Evolutionary conservation across 495 filamentous ascomycete genomes (phyloP).

Genomic region (Mycothermus thermophilus): DNA sequence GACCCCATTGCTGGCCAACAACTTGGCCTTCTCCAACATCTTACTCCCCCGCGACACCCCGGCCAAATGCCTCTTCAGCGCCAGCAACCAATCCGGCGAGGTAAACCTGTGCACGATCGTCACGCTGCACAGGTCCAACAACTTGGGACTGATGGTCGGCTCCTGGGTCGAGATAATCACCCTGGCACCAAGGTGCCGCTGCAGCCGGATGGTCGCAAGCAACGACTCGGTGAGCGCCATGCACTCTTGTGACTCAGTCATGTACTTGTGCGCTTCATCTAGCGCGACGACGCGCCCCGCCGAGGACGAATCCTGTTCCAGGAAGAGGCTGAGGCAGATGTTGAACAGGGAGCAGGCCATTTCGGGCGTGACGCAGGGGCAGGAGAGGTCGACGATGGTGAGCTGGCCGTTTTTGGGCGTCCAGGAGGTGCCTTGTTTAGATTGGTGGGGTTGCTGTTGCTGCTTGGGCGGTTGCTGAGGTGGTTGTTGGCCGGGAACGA

Average conservation of each 20-base stretch:
- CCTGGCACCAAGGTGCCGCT: slow-evolving; percentile 53
- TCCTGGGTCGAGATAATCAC: slow-evolving; percentile 68
- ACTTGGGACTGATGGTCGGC: slow-evolving; percentile 53
- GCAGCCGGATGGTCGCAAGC: slow-evolving; percentile 49
- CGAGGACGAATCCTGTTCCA: slow-evolving; percentile 32
- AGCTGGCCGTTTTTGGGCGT: slow-evolving; percentile 35
- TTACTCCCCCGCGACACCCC: slow-evolving; percentile 21
- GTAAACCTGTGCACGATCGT: slow-evolving; percentile 66
- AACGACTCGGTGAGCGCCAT: slow-evolving; percentile 50
- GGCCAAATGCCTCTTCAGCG: slow-evolving; percentile 50
- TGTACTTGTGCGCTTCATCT: slow-evolving; percentile 32
- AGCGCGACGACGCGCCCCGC: slow-evolving; percentile 29
- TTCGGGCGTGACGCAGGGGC: slow-evolving; percentile 52
- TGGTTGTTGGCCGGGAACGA: neutral
- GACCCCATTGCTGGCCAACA: too few relatives aligned
- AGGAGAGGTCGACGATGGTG: slow-evolving; percentile 63
- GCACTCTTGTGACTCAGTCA: slow-evolving; percentile 25
- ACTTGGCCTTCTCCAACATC: slow-evolving; percentile 11
- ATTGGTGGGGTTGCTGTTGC: too few relatives aligned
- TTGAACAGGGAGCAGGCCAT: slow-evolving; percentile 58
- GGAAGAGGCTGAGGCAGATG: slow-evolving; percentile 47
- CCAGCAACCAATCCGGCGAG: slow-evolving; percentile 51
- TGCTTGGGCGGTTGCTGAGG: neutral
- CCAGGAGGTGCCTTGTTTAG: slow-evolving; percentile 24
- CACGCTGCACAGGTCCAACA: slow-evolving; percentile 58